Percentiles rank a stretch among this genome's conserved stretches.
phyloP scores from a whole-genome alignment of 768 basidiomycete genomes.

The Calocybe cyanea region DNA sequence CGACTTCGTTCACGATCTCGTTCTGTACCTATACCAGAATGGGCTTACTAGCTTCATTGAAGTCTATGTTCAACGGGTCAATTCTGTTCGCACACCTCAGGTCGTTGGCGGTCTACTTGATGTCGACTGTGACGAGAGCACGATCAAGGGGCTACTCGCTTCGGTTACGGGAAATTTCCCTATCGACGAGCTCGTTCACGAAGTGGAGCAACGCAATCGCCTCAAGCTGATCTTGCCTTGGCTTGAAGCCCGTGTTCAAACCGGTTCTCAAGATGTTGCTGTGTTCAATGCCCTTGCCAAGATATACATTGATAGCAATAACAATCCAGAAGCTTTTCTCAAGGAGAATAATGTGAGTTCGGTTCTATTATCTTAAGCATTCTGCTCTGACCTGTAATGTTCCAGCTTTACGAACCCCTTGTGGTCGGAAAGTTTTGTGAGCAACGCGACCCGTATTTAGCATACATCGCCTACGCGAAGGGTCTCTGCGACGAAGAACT shows the following conservation, averaged over 20 bases:
- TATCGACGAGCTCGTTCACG: conserved; percentile 94
- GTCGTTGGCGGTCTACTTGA: conserved; percentile 95
- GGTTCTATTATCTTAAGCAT: background rate
- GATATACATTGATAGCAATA: conserved; percentile 98
- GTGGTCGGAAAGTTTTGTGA: conserved; percentile 99
- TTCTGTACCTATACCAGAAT: conserved; percentile 98
- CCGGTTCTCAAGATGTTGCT: conserved; percentile 90
- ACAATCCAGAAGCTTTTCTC: conserved; percentile 95
- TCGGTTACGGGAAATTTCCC: conserved; percentile 97
- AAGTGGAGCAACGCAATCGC: conserved; percentile 94
- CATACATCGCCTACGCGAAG: conserved; percentile 99
- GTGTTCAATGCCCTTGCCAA: conserved; percentile 98
- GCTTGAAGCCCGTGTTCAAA: conserved; percentile 90
- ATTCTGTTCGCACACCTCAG: conserved; percentile 94
- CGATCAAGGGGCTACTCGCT: conserved; percentile 90
- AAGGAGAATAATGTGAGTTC: conserved; percentile 93
- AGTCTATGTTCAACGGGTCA: conserved; percentile 99
- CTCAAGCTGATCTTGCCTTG: conserved; percentile 96
- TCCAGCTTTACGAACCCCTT: conserved; percentile 89
- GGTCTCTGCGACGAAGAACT: conserved; percentile 98
- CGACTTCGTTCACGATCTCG: conserved; percentile 98
- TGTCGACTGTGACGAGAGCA: conserved; percentile 95
- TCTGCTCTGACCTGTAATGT: conserved; percentile 10
- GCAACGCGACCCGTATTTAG: conserved; percentile 95
- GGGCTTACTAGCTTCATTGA: conserved; percentile 96